phyloP scores from a whole-genome alignment of 1,284 basidiomycete species.

The Schizopora paradoxa region DNA sequence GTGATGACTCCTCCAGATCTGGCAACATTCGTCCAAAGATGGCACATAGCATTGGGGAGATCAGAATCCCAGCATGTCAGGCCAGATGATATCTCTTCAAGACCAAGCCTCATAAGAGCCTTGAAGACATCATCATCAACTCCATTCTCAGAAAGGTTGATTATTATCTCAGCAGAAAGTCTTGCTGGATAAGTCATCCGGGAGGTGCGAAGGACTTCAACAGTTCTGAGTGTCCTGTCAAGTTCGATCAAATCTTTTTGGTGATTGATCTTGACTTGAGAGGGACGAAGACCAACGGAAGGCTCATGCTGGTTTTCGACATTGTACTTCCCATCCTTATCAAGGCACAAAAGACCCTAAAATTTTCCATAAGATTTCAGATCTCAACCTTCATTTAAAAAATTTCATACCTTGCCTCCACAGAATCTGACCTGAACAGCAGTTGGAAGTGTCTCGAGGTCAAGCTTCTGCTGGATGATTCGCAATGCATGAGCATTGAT shows the following conservation, averaged over 20 bases:
- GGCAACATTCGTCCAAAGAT: constrained; percentile 37
- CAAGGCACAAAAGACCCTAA: constrained; percentile 41
- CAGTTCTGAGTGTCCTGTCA: constrained; percentile 37
- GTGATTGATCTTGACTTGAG: constrained; percentile 46
- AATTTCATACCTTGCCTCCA: constrained; percentile 39
- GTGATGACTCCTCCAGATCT: constrained; percentile 39
- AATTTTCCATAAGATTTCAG: constrained; percentile 2
- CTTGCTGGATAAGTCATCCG: constrained; percentile 37
- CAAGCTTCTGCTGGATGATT: constrained; percentile 28
- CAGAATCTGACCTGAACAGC: constrained; percentile 45
- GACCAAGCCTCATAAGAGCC: constrained; percentile 31
- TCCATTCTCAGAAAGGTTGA: constrained; percentile 48
- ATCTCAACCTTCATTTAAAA: background rate
- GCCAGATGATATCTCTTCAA: constrained; percentile 32
- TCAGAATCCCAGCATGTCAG: constrained; percentile 39
- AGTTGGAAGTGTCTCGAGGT: constrained; percentile 37
- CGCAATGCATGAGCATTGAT: constrained; percentile 37
- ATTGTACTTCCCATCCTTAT: constrained; percentile 27
- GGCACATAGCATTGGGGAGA: constrained; percentile 34
- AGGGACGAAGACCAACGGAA: constrained; percentile 37
- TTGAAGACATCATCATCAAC: constrained; percentile 37
- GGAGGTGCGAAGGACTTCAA: constrained; percentile 45
- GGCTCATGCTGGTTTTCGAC: constrained; percentile 21
- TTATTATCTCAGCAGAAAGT: constrained; percentile 43
- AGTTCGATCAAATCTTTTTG: constrained; percentile 19